These are phyloP conservation scores for Emergomyces orientalis DNA, from an alignment of 2,329 filamentous ascomycete genomes.

Conservation along the genomic window DNA sequence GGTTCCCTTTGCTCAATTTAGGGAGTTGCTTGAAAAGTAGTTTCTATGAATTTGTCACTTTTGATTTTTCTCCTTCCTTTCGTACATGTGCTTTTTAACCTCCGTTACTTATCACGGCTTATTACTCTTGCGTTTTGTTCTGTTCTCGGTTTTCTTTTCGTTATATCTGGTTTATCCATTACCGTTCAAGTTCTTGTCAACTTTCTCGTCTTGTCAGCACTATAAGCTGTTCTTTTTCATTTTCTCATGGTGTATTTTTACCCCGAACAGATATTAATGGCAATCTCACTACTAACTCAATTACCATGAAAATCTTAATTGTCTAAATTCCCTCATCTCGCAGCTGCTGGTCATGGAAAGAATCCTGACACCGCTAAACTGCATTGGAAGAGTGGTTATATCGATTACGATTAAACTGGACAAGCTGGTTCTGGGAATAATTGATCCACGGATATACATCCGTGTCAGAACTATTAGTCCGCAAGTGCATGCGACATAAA, in stretches of 20 bases:
- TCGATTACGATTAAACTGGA: neutral
- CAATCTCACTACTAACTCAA: constrained; percentile 1
- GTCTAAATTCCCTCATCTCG: neutral
- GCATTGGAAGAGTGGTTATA: neutral
- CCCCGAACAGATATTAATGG: constrained; percentile 5
- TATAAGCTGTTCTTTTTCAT: neutral
- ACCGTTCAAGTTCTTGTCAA: neutral
- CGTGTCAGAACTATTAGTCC: neutral
- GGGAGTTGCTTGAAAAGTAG: constrained; percentile 21
- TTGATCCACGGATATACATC: neutral
- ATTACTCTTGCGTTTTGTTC: neutral
- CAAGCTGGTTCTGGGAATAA: neutral
- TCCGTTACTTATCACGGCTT: neutral
- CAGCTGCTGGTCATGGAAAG: neutral
- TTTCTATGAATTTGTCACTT: constrained; percentile 5
- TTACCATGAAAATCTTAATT: neutral
- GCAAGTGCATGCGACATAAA: neutral
- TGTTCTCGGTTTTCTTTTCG: neutral
- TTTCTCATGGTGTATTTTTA: constrained; percentile 8
- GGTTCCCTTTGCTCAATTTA: constrained; percentile 17
- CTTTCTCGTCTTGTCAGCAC: neutral
- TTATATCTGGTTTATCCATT: neutral
- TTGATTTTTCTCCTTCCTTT: neutral
- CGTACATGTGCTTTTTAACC: neutral
- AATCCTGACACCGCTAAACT: neutral